Conservation (phyloP, 1,139 yeast species). For the Debaryomyces singareniensis region DNA sequence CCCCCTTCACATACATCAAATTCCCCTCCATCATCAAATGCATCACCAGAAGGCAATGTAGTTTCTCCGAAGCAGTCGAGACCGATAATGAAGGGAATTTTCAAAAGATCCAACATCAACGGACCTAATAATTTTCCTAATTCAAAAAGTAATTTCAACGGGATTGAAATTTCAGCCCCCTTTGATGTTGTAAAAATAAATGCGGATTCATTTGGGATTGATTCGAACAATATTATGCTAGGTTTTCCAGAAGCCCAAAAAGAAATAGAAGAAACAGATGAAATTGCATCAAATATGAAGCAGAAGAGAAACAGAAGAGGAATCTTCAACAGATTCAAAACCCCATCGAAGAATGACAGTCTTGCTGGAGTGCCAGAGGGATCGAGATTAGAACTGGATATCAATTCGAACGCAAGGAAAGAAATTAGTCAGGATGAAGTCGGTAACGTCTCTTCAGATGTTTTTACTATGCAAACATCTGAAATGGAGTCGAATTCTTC, state of each 20-base stretch:
- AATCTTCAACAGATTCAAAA: slow-evolving; percentile 36
- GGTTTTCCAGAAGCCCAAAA: not conserved
- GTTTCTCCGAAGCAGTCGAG: slow-evolving; percentile 18
- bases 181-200: not conserved
- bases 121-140: slow-evolving; percentile 4
- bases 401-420: not conserved
- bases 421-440: not conserved
- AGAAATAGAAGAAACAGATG: not conserved
- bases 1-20: slow-evolving; percentile 8
- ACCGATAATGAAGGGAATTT: slow-evolving; percentile 37
- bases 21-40: slow-evolving; percentile 6
- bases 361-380: slow-evolving; percentile 7
- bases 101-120: slow-evolving; percentile 18
- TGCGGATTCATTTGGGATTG: slow-evolving; percentile 3
- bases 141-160: slow-evolving; percentile 4
- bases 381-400: slow-evolving; percentile 3
- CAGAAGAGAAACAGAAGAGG: slow-evolving; percentile 32
- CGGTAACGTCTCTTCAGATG: slow-evolving; percentile 7
- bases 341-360: slow-evolving; percentile 19
- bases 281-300: slow-evolving; percentile 14
- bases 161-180: not conserved
- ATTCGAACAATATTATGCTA: slow-evolving; percentile 1
- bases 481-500: not conserved
- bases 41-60: slow-evolving; percentile 5
- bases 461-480: slow-evolving; percentile 7